A percentile compares a stretch with the other conserved stretches of the same genome.
Conservation (phyloP, 2,329 filamentous ascomycete genomes). For the Cadophora sp. region DNA sequence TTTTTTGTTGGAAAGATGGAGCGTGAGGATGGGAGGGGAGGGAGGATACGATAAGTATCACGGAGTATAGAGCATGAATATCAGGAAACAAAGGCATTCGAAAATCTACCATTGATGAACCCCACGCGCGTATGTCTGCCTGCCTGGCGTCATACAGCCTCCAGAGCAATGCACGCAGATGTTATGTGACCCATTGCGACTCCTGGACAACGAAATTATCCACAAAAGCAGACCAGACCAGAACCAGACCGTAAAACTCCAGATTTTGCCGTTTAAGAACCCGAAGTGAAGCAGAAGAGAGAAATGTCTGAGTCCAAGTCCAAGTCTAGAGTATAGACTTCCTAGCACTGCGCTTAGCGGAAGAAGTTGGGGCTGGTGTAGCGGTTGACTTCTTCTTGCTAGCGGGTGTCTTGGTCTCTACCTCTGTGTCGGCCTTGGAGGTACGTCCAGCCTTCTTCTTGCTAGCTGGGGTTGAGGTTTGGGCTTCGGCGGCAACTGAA, state of each 20-base stretch:
- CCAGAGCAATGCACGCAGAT: background rate
- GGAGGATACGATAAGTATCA: background rate
- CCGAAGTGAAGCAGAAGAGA: background rate
- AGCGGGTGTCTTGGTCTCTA: slow-evolving; percentile 21
- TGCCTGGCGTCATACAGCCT: slow-evolving; percentile 1
- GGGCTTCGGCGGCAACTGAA: slow-evolving; percentile 10
- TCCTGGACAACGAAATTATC: background rate
- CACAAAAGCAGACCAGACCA: slow-evolving; percentile 13
- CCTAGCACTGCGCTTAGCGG: slow-evolving; percentile 11
- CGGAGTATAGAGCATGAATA: background rate
- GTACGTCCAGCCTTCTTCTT: slow-evolving; percentile 22
- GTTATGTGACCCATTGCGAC: background rate
- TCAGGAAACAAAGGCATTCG: background rate
- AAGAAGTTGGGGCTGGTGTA: slow-evolving; percentile 12
- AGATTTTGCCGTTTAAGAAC: slow-evolving; percentile 11
- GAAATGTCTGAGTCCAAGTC: background rate
- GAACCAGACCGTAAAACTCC: slow-evolving; percentile 14
- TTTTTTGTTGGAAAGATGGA: too few species aligned
- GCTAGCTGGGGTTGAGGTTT: slow-evolving; percentile 10
- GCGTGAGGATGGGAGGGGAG: background rate
- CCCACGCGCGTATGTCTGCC: background rate
- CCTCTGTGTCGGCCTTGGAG: slow-evolving; percentile 10
- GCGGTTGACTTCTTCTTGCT: slow-evolving; percentile 21
- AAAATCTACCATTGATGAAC: background rate
- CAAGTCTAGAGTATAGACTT: background rate